These are phyloP conservation scores for Suillus spraguei DNA, from an alignment of 768 basidiomycete species.

Conservation along the genomic window DNA sequence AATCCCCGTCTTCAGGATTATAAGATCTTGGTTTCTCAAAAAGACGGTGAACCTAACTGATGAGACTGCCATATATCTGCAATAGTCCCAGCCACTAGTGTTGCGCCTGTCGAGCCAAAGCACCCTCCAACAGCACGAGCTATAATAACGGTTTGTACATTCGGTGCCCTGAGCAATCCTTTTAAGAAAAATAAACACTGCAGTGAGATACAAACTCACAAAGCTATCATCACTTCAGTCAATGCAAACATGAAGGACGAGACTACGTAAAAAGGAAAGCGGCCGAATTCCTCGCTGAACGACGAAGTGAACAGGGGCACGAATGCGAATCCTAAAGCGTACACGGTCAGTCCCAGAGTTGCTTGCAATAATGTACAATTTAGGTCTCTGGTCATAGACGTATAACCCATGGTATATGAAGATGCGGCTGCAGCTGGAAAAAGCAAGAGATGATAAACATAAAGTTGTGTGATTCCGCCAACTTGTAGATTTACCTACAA, in stretches of 20 bases:
- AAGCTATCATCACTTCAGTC: conserved; percentile 47
- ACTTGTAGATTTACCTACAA: conserved; percentile 29
- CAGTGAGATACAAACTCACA: conserved; percentile 21
- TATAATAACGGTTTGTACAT: conserved; percentile 64
- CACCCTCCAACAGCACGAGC: conserved; percentile 67
- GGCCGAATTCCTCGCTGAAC: conserved; percentile 74
- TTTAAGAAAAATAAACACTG: neutral
- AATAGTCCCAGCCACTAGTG: conserved; percentile 76
- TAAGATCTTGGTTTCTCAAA: neutral
- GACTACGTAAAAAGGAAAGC: conserved; percentile 58
- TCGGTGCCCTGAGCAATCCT: conserved; percentile 33
- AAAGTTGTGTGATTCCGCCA: neutral
- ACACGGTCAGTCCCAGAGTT: conserved; percentile 53
- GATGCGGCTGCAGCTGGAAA: conserved; percentile 49
- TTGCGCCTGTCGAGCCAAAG: conserved; percentile 69
- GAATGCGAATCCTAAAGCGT: conserved; percentile 61
- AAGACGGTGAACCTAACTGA: conserved; percentile 44
- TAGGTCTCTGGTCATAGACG: conserved; percentile 54
- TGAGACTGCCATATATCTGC: conserved; percentile 68
- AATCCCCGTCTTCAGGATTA: conserved; percentile 59
- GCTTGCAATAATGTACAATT: conserved; percentile 48
- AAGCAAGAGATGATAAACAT: conserved; percentile 5
- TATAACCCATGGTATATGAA: conserved; percentile 56
- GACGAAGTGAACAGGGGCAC: conserved; percentile 68
- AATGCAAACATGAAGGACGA: conserved; percentile 51